Base-by-base conservation (phyloP, 169 alveolate genomes). In the Cyclospora cayetanensis region DNA sequence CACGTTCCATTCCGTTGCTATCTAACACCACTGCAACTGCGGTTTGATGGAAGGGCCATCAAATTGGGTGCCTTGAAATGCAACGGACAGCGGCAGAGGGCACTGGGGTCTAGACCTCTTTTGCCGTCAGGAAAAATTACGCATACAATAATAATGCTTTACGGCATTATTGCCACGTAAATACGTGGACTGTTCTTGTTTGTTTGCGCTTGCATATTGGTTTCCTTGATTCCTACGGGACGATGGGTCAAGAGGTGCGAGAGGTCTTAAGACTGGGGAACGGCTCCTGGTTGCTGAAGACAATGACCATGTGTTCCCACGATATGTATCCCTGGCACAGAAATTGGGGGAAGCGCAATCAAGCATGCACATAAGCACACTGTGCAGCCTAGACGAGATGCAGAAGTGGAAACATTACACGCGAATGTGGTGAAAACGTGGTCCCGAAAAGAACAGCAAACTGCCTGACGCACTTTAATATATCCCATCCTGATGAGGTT, bases 271-370 rank as follows among this genome's bases (percentile, higher is more conserved):
- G 82, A 27, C 76, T 70, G 11, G 97, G 97, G 90, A 96, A 96
- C 22, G 97, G 97, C 70, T 96, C 95, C 39, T 95, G 92, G 46
- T 93, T 95, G 90, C 97, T 95, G 77, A 96, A 96, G 7, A 96
- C 97, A 25, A 96, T 91, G 86, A 94, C 95, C 89, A 91, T 93
- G 82, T 94, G 93, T 50, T 96, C 97, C 97, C 97, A 96, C n/a
- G 97, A 96, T 12, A 96, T 87, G 94, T 96, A 96, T 4, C 97
- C 97, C 95, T 91, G 82, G 25, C 37, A 25, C n/a, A 18, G 60
- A 46, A 0, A 22, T 46, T 46, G 25, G 7, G 20, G 20, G 60
- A 15, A 46, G 72, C 27, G 72, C 72, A 60, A 31, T 15, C 18
- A 60, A 60, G 1, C 60, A 46, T n/a, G 60, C 60, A 46, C 7